Conservation (phyloP, 2,329 filamentous ascomycete genomes). For the Podosphaera leucotricha region DNA sequence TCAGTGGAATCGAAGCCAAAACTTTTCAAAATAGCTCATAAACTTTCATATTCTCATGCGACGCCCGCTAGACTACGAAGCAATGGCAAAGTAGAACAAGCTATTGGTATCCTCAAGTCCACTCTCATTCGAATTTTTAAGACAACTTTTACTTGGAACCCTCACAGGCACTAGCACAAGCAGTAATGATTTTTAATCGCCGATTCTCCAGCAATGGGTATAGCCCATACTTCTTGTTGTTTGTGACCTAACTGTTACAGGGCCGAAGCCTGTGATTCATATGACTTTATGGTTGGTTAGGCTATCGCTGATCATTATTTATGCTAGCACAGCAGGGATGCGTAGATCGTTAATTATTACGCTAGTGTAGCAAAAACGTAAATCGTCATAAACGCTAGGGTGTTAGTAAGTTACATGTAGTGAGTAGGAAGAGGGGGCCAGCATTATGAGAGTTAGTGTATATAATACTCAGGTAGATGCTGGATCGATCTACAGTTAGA, state of each 20-base stretch:
- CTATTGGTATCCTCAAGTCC: background rate
- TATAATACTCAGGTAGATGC: too few species aligned
- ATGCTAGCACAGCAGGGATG: too few species aligned
- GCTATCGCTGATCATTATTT: too few species aligned
- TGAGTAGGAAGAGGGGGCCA: too few species aligned
- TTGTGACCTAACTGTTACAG: background rate
- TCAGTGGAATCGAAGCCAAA: background rate
- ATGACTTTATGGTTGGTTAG: too few species aligned
- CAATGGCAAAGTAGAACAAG: background rate
- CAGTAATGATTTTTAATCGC: background rate
- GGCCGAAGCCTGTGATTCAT: too few species aligned
- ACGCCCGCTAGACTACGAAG: background rate
- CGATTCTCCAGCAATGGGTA: background rate
- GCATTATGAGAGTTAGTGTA: too few species aligned
- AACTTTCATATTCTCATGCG: background rate
- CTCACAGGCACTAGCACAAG: background rate
- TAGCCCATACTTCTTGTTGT: background rate
- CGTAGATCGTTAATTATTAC: too few species aligned
- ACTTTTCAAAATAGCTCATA: background rate
- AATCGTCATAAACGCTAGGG: too few species aligned
- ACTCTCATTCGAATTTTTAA: background rate
- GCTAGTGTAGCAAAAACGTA: too few species aligned
- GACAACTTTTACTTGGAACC: background rate
- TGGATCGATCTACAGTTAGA: too few species aligned
- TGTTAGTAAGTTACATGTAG: too few species aligned